phyloP scores from a whole-genome alignment of 106 monocot species.

The Amphibolis antarctica region DNA sequence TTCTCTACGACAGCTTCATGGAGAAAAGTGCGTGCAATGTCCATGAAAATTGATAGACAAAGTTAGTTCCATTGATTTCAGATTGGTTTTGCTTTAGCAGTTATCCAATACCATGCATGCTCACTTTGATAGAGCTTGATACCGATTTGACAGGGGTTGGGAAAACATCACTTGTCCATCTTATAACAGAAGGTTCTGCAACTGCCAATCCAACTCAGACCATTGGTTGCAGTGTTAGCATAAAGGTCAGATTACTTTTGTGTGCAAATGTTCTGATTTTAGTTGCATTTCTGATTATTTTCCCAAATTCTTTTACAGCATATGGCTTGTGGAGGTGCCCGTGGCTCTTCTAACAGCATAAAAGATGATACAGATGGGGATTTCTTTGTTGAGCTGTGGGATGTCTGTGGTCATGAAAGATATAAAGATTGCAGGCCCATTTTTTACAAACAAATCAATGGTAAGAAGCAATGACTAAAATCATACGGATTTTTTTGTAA shows the following conservation, averaged over 20 bases:
- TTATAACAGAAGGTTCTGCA: constrained; percentile 59
- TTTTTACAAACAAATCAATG: constrained; percentile 91
- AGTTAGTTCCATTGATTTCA: too few species aligned
- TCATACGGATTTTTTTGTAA: neutral
- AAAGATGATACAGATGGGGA: constrained; percentile 68
- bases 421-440: constrained; percentile 86
- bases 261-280: neutral
- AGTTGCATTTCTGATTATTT: constrained; percentile 3
- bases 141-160: constrained; percentile 50
- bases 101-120: neutral
- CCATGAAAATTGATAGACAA: too few species aligned
- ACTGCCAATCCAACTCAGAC: constrained; percentile 62
- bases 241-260: constrained; percentile 35
- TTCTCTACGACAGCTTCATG: too few species aligned
- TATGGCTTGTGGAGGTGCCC: constrained; percentile 54
- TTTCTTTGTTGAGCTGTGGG: constrained; percentile 98
- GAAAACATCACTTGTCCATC: constrained; percentile 85
- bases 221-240: constrained; percentile 66
- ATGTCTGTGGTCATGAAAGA: constrained; percentile 88
- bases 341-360: constrained; percentile 76
- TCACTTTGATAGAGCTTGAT: neutral
- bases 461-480: constrained; percentile 16
- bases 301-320: constrained; percentile 31
- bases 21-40: too few species aligned
- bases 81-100: too few species aligned